These are phyloP conservation scores for Aeminium ludgeri DNA, from an alignment of 495 filamentous ascomycete species.

Conservation along the genomic window DNA sequence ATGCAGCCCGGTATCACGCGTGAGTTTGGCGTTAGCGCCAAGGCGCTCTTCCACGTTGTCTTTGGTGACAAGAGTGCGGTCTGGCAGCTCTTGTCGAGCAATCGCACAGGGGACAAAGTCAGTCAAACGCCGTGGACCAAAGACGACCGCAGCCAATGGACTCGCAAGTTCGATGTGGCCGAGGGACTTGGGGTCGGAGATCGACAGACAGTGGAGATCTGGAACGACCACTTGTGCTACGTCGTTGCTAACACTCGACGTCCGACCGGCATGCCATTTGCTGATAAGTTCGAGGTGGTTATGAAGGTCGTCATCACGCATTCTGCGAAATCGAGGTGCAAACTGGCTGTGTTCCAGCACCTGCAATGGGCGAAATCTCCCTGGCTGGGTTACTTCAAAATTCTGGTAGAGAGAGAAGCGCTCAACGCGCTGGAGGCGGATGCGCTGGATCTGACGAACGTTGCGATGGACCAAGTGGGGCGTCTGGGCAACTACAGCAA, in stretches of 20 bases:
- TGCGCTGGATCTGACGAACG: constrained; percentile 67
- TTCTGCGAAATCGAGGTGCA: constrained; percentile 77
- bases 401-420: constrained; percentile 63
- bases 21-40: constrained; percentile 71
- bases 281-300: constrained; percentile 61
- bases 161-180: constrained; percentile 2
- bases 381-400: constrained; percentile 3
- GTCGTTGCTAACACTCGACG: constrained; percentile 75
- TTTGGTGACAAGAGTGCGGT: constrained; percentile 91
- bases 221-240: constrained; percentile 91
- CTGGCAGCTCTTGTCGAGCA: constrained; percentile 80
- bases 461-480: constrained; percentile 74
- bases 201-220: constrained; percentile 75
- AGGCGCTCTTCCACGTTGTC: constrained; percentile 86
- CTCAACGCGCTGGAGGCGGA: constrained; percentile 64
- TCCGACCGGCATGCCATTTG: constrained; percentile 79
- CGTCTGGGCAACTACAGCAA: constrained; percentile 64
- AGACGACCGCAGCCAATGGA: constrained; percentile 33
- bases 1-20: constrained; percentile 60
- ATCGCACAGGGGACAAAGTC: constrained; percentile 57
- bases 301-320: constrained; percentile 92
- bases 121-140: constrained; percentile 76
- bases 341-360: constrained; percentile 71
- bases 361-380: constrained; percentile 52
- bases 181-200: constrained; percentile 27